Evolutionary conservation across 148 eudicot species (phyloP).

Genomic region (Chenopodium quinoa): DNA sequence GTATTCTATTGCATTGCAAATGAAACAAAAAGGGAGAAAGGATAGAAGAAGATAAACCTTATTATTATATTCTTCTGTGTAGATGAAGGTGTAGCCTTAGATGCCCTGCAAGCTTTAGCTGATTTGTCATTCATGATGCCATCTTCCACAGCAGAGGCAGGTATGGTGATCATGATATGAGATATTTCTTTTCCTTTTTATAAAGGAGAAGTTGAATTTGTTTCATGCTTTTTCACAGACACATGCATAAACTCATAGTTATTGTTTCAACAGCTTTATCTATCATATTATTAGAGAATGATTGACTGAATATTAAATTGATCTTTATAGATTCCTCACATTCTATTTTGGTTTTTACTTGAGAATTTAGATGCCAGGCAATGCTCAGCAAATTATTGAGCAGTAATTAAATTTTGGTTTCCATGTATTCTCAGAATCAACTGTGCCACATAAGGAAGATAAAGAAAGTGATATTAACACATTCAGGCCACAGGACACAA

Average conservation of each 20-base stretch:
- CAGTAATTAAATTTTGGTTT: neutral
- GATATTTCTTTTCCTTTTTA: neutral
- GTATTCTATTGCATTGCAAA: neutral
- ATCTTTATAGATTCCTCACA: neutral
- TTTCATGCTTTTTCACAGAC: neutral
- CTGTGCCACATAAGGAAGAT: constrained; percentile 47
- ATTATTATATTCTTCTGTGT: constrained; percentile 12
- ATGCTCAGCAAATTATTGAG: neutral
- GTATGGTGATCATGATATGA: constrained; percentile 31
- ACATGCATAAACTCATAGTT: neutral
- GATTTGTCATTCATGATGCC: constrained; percentile 95
- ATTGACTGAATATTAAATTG: neutral
- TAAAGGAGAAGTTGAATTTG: neutral
- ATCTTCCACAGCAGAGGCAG: constrained; percentile 53
- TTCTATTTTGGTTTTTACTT: neutral
- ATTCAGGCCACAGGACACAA: constrained; percentile 41
- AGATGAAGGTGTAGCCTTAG: constrained; percentile 88
- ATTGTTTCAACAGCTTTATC: neutral
- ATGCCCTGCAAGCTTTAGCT: constrained; percentile 91
- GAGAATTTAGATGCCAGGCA: constrained; percentile 3
- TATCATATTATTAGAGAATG: neutral
- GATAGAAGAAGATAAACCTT: neutral
- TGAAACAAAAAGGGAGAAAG: neutral
- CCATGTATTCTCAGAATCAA: constrained; percentile 36
- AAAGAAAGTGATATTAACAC: constrained; percentile 42